Evolutionary conservation across 2,329 filamentous ascomycete species (phyloP).

Genomic region (Cordyceps pruinosa): DNA sequence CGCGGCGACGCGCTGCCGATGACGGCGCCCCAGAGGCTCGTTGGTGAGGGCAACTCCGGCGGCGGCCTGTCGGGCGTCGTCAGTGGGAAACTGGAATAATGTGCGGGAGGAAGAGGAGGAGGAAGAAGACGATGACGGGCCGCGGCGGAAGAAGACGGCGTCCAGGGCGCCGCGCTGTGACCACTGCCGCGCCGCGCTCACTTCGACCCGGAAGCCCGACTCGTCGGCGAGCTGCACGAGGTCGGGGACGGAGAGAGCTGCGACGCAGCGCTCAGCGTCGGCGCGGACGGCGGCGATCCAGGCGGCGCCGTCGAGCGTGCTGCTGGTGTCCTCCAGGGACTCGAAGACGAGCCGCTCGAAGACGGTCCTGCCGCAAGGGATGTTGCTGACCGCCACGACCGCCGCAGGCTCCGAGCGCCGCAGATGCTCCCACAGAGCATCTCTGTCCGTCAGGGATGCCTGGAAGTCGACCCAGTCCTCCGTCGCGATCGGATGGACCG

Average conservation of each 20-base stretch:
- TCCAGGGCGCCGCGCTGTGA: background rate
- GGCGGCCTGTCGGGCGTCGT: background rate
- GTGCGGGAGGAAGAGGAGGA: background rate
- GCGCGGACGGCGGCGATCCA: slow-evolving; percentile 12
- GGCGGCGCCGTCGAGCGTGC: background rate
- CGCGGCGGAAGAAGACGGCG: background rate
- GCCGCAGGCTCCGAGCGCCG: background rate
- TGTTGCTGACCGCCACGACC: slow-evolving; percentile 18
- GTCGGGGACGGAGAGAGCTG: slow-evolving; percentile 16
- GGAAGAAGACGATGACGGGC: too few species aligned
- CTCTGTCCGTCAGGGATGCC: slow-evolving; percentile 1
- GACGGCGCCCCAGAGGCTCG: background rate
- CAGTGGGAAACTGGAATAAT: background rate
- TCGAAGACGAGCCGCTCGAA: slow-evolving; percentile 21
- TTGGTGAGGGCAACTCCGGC: background rate
- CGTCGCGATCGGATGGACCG: slow-evolving; percentile 13
- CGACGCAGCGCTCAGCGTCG: background rate
- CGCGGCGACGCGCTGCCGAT: too few species aligned
- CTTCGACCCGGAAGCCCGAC: slow-evolving; percentile 39
- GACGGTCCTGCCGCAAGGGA: slow-evolving; percentile 25
- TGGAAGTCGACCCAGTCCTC: slow-evolving; percentile 8
- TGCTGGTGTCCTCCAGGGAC: background rate
- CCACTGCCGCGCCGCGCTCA: slow-evolving; percentile 36
- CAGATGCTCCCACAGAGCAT: slow-evolving; percentile 14
- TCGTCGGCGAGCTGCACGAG: slow-evolving; percentile 19